A percentile compares a stretch with the other conserved stretches of the same genome.
These are phyloP conservation scores for Leccinum cinnamomeum DNA, from an alignment of 1,284 basidiomycete species.

Conservation along the genomic window DNA sequence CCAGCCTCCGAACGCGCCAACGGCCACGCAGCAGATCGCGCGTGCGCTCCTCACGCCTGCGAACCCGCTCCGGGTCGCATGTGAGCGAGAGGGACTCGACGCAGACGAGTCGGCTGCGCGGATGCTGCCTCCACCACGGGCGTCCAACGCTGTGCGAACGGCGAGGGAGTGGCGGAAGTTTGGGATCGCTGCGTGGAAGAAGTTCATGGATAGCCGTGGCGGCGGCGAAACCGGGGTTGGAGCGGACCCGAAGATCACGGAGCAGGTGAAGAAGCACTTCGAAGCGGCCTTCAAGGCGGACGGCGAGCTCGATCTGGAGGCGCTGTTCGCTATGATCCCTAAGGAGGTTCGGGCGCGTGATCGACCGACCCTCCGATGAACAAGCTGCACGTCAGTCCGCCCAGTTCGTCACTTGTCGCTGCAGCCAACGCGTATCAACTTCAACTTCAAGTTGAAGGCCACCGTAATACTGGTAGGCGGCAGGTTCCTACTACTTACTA, in stretches of 20 bases:
- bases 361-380: too few species aligned
- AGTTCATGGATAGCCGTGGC: conserved; percentile 9
- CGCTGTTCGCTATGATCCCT: conserved; percentile 7
- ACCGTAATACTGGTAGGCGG: too few species aligned
- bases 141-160: conserved; percentile 12
- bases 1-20: conserved; percentile 53
- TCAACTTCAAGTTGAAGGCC: too few species aligned
- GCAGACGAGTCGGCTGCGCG: conserved; percentile 15
- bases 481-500: too few species aligned
- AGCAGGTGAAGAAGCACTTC: conserved; percentile 17
- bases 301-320: conserved; percentile 9
- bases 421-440: too few species aligned
- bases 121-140: conserved; percentile 15
- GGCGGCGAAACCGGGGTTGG: conserved; percentile 19
- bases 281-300: conserved; percentile 6
- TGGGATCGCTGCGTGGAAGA: conserved; percentile 21
- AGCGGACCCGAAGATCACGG: conserved; percentile 21
- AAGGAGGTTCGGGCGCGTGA: conserved; percentile 4
- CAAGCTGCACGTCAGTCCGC: too few species aligned
- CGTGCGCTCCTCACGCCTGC: conserved; percentile 47
- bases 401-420: too few species aligned
- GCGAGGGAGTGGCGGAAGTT: conserved; percentile 21
- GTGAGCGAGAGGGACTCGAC: conserved; percentile 30
- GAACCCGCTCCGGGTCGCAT: conserved; percentile 28
- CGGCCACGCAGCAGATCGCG: conserved; percentile 57